Evolutionary conservation across 2,329 filamentous ascomycete species (phyloP), one percentile per base, ranked within the genome.

Genomic region (Dactylellina haptotyla): DNA sequence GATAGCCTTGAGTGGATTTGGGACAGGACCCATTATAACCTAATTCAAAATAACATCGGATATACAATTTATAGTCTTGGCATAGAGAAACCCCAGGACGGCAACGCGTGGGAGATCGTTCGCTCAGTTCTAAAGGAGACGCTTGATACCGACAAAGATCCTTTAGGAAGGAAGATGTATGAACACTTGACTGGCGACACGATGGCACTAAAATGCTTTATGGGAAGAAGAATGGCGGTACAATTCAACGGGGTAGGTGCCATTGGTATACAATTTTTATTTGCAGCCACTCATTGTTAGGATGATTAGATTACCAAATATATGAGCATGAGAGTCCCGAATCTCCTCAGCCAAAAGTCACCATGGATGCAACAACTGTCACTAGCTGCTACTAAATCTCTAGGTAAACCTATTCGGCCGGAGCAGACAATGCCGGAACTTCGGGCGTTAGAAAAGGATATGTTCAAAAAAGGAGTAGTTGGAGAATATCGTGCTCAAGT

Each of bases 161-260:
- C 45, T 12, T 4, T 43, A 18, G 32, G 50, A 20, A 28, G 34
- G 9, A n/a, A 23, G 18, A 30, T 34, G 9, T 48, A 61, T 8
- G 9, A n/a, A 39, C 20, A 58, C n/a, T 46, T 57, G 4, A 41
- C 37, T 12, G n/a, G 20, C 6, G 39, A 67, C 10, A 48, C 10
- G 9, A 43, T 67, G 53, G 53, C 20, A 20, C 10, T 28, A 10
- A 67, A 61, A 14, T 67, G 32, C 37, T 59, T 62, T 45, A 37
- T 67, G 20, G n/a, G 53, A 10, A 67, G 57, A 48, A 32, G 58
- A 30, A 61, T 67, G 62, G 53, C 62, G 10, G 34, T 14, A 10
- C 14, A 25, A 2, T 66, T 45, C 12, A 39, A 6, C 23, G 32
- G 32, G 32, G 32, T 34, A 6, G 32, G 32, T 34, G 32, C 32